These are phyloP conservation scores for Rhizopus sp. DNA, from an alignment of 371 early-diverging fungal genomes.

Conservation along the genomic window DNA sequence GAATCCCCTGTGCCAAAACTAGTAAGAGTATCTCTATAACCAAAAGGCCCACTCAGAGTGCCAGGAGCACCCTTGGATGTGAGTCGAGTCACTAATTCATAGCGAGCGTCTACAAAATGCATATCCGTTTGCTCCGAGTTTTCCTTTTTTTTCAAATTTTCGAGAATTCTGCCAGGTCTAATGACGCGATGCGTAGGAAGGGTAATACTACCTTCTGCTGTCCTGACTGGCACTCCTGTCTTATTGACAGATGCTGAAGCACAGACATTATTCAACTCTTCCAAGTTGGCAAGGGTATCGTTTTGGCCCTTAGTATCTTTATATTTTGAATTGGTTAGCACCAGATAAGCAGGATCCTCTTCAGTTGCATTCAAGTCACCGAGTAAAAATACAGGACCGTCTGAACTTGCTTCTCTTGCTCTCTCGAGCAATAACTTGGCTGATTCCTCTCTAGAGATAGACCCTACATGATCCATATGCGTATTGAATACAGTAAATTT, in stretches of 20 bases:
- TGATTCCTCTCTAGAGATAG: slow-evolving; percentile 29
- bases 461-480: slow-evolving; percentile 42
- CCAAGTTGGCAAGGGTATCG: slow-evolving; percentile 30
- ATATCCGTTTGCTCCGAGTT: slow-evolving; percentile 10
- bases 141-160: slow-evolving; percentile 19
- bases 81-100: slow-evolving; percentile 33
- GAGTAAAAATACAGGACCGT: slow-evolving; percentile 28
- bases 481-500: slow-evolving; percentile 38
- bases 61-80: slow-evolving; percentile 20
- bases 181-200: slow-evolving; percentile 50
- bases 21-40: slow-evolving; percentile 38
- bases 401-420: slow-evolving; percentile 13
- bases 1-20: slow-evolving; percentile 44
- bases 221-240: slow-evolving; percentile 33
- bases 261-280: slow-evolving; percentile 27
- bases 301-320: slow-evolving; percentile 16
- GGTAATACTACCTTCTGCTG: slow-evolving; percentile 28
- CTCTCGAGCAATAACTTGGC: slow-evolving; percentile 28
- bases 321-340: slow-evolving; percentile 29
- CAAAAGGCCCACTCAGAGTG: slow-evolving; percentile 45
- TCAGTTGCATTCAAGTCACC: slow-evolving; percentile 50
- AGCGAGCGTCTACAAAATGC: slow-evolving; percentile 35
- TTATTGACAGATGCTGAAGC: slow-evolving; percentile 16
- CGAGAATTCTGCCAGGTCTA: slow-evolving; percentile 33
- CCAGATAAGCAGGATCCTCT: slow-evolving; percentile 36